Evolutionary conservation across 2,329 filamentous ascomycete genomes (phyloP).

Genomic region (Beauveria scarabaeidicola): DNA sequence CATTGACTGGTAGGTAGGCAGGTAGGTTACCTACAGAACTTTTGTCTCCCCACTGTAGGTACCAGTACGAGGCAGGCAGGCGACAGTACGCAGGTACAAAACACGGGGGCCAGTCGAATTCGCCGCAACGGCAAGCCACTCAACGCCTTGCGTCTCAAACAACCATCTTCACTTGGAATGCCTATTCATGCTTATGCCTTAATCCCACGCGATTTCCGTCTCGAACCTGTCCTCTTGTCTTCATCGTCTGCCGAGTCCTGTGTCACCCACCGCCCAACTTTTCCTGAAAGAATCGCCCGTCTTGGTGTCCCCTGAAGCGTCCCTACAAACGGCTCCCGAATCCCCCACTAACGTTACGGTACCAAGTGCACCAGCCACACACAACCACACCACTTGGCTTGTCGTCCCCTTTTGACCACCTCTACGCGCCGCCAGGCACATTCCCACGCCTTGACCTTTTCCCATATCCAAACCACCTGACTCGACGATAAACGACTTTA

Average conservation of each 20-base stretch:
- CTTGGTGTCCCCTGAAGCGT: background rate
- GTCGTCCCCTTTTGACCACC: slow-evolving; percentile 7
- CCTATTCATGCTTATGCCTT: background rate
- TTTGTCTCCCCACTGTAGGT: too few relatives aligned
- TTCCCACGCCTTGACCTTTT: background rate
- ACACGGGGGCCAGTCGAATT: slow-evolving; percentile 1
- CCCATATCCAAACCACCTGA: background rate
- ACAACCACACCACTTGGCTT: slow-evolving; percentile 5
- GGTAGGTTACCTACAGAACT: too few relatives aligned
- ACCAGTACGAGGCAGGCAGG: background rate
- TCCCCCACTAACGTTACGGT: background rate
- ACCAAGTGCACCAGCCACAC: slow-evolving; percentile 2
- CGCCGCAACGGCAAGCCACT: background rate
- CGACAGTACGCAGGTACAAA: background rate
- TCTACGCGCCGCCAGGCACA: background rate
- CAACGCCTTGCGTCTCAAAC: slow-evolving; percentile 5
- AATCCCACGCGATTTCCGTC: background rate
- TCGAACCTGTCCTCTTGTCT: background rate
- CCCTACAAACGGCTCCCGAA: background rate
- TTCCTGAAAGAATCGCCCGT: background rate
- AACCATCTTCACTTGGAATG: background rate
- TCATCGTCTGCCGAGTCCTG: background rate
- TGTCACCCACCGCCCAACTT: background rate
- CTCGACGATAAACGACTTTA: slow-evolving; percentile 1
- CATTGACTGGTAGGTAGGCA: background rate